Evolutionary conservation across 1,284 basidiomycete genomes (phyloP), one percentile per base, ranked within the genome.

Genomic region (Ceratobasidium papillatum): DNA sequence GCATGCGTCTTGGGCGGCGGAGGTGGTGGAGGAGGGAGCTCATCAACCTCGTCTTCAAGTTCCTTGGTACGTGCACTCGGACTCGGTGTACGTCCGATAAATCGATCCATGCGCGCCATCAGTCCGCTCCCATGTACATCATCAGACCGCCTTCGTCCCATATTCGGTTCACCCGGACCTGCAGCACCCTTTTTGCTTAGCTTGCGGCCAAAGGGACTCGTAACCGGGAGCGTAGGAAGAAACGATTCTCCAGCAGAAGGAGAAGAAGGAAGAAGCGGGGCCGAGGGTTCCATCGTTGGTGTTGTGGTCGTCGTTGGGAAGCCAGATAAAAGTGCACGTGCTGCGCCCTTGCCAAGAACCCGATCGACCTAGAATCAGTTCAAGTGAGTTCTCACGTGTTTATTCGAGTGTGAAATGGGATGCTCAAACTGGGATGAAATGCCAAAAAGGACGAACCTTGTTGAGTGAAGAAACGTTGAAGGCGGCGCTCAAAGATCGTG

Each of bases 81-180:
- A 62, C 69, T 73, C 19, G 69, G 69, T 3, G 69, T 73, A 22
- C 69, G 69, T 0, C 69, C 69, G 1, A 73, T 73, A 34, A 73
- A 63, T n/a, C 59, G 32, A 25, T 54, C 54, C 58, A 73, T 54
- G 9, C 54, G 69, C 32, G 69, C 69, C 38, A 73, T 59, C 4
- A 73, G 45, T 2, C 69, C 58, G 7, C 43, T 1, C 8, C 69
- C 27, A 19, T 32, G 58, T 12, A 52, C 69, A 27, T 73, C 69
- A 5, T 73, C 69, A 0, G 69, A 73, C 30, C 69, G 58, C 9
- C 58, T 45, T 25, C 59, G 69, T n/a, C 22, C 32, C 62, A 34
- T 32, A 47, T 49, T 73, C 58, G 41, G 69, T 4, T 34, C 58
- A 30, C 19, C 58, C 17, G 47, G 34, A 4, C 45, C 45, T 9